Conservation (phyloP, 805 yeast species). For the Wickerhamiella galacta region DNA sequence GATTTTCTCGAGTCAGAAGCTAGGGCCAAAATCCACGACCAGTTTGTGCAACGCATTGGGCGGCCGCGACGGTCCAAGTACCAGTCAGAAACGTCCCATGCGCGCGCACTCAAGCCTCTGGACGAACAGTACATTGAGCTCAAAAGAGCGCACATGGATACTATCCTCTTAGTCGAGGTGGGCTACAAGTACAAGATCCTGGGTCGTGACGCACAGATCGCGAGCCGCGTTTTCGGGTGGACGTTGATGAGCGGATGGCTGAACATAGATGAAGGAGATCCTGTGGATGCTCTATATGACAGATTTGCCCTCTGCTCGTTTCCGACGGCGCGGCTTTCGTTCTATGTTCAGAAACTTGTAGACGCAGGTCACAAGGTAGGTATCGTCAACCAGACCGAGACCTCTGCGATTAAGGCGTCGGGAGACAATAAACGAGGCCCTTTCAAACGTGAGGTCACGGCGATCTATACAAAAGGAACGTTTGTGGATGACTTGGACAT, state of each 20-base stretch:
- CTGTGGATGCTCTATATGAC: conserved; percentile 33
- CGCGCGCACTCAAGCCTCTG: conserved; percentile 47
- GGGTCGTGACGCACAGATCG: conserved; percentile 68
- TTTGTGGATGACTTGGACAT: conserved; percentile 43
- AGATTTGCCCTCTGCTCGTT: conserved; percentile 72
- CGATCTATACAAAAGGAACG: conserved; percentile 70
- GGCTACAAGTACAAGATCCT: conserved; percentile 84
- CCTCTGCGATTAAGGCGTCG: conserved; percentile 51
- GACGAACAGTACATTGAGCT: conserved; percentile 62
- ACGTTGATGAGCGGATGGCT: conserved; percentile 55
- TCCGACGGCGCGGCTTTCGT: conserved; percentile 58
- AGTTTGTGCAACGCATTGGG: neutral
- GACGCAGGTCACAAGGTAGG: conserved; percentile 68
- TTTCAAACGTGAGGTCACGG: conserved; percentile 51
- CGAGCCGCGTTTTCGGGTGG: conserved; percentile 36
- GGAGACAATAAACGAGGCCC: conserved; percentile 37
- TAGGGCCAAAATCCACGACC: neutral
- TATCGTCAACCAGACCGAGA: conserved; percentile 70
- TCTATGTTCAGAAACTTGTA: conserved; percentile 59
- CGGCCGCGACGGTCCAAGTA: neutral
- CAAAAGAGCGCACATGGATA: conserved; percentile 44
- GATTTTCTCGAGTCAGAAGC: neutral
- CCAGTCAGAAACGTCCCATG: neutral
- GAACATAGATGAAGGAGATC: conserved; percentile 33
- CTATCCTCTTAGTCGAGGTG: conserved; percentile 64